Conservation (phyloP, 805 yeast species). For the Phaffomyces thermotolerans region DNA sequence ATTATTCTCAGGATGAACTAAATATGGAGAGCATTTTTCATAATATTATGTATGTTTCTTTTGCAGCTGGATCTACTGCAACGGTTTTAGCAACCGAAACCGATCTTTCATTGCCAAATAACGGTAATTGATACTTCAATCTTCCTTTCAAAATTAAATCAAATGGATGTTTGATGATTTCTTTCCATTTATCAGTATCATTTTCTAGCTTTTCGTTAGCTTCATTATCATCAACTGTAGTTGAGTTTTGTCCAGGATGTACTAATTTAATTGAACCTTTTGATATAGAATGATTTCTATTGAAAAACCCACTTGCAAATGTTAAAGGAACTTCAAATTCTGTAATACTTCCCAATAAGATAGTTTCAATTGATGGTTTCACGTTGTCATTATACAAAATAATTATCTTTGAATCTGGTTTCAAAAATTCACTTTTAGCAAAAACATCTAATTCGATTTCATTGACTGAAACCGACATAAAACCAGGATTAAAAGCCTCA, state of each 20-base stretch:
- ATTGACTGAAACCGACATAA: conserved; percentile 55
- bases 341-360: conserved; percentile 64
- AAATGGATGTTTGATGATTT: conserved; percentile 70
- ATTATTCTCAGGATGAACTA: no score
- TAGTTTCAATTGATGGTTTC: conserved; percentile 38
- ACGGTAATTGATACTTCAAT: conserved; percentile 68
- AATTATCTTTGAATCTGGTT: not conserved
- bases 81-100: conserved; percentile 55
- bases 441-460: conserved; percentile 77
- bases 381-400: conserved; percentile 7
- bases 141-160: conserved; percentile 81
- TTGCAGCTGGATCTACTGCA: conserved; percentile 44
- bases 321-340: conserved; percentile 63
- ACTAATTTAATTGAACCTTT: conserved; percentile 63
- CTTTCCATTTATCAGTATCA: conserved; percentile 57
- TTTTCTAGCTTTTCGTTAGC: conserved; percentile 23
- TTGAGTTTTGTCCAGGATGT: conserved; percentile 53
- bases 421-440: conserved; percentile 56
- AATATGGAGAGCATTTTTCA: no score
- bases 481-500: conserved; percentile 83
- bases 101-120: conserved; percentile 45
- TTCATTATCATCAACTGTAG: conserved; percentile 15
- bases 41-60: not conserved
- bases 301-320: conserved; percentile 75
- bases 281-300: conserved; percentile 49